A percentile compares a stretch with the other conserved stretches of the same genome.
phyloP scores from a whole-genome alignment of 2,329 filamentous ascomycete genomes.

The Ophiosphaerella korrae region DNA sequence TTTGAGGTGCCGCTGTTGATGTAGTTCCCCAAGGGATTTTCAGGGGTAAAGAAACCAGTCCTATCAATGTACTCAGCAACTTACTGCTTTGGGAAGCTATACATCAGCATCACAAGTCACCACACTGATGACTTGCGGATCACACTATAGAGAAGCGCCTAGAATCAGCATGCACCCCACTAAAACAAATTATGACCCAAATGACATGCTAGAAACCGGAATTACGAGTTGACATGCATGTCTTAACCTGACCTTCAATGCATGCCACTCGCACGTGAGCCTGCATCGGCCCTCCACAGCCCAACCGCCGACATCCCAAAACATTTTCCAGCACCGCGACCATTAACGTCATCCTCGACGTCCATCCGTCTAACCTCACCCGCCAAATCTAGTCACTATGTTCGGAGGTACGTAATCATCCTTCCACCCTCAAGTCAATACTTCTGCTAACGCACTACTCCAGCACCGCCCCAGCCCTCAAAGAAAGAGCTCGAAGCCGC shows the following conservation, averaged over 20 bases:
- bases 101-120: too few relatives aligned
- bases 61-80: neutral
- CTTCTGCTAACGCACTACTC: neutral
- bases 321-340: constrained; percentile 4
- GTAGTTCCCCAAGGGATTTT: neutral
- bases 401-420: constrained; percentile 57
- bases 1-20: too few relatives aligned
- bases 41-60: neutral
- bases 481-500: constrained; percentile 68
- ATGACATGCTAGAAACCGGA: too few relatives aligned
- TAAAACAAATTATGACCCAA: too few relatives aligned
- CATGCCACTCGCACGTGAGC: neutral
- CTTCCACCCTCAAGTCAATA: neutral
- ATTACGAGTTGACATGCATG: too few relatives aligned
- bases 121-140: too few relatives aligned
- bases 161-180: too few relatives aligned
- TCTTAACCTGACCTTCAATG: too few relatives aligned
- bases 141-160: too few relatives aligned
- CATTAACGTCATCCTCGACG: constrained; percentile 10
- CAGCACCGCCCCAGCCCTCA: constrained; percentile 72
- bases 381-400: constrained; percentile 48
- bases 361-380: neutral
- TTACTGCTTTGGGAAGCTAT: neutral
- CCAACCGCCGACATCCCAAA: constrained; percentile 5
- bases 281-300: neutral